These are phyloP conservation scores for Komagataella populi DNA, from an alignment of 805 yeast genomes.

Conservation along the genomic window DNA sequence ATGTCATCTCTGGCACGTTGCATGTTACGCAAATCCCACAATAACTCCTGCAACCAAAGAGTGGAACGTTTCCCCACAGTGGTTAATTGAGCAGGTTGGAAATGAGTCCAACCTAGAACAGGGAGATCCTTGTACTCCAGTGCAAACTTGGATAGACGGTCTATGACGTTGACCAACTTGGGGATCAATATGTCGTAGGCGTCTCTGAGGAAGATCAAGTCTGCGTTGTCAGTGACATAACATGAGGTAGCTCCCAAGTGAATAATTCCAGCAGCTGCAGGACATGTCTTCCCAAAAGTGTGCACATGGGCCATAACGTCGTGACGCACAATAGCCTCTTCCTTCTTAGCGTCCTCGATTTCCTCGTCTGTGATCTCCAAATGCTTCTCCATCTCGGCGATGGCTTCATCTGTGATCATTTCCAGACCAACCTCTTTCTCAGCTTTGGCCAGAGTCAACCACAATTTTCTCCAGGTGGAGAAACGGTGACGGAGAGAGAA, in stretches of 20 bases:
- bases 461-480: conserved; percentile 96
- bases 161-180: conserved; percentile 89
- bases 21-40: conserved; percentile 96
- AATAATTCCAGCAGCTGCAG: conserved; percentile 94
- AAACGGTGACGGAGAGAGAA: conserved; percentile 90
- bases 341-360: conserved; percentile 74
- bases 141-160: conserved; percentile 81
- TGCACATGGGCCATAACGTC: conserved; percentile 99
- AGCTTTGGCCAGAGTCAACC: conserved; percentile 92
- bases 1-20: conserved; percentile 92
- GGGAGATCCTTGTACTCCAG: conserved; percentile 89
- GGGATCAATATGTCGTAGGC: conserved; percentile 91
- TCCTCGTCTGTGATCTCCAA: conserved; percentile 85
- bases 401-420: conserved; percentile 82
- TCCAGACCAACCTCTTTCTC: conserved; percentile 82
- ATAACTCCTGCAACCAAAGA: conserved; percentile 91
- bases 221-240: conserved; percentile 96
- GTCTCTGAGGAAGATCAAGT: conserved; percentile 88
- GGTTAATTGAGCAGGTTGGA: conserved; percentile 98
- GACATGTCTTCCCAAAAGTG: conserved; percentile 83
- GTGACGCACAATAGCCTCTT: conserved; percentile 96
- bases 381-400: conserved; percentile 70
- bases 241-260: conserved; percentile 98
- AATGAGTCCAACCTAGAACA: conserved; percentile 97
- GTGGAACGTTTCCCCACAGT: conserved; percentile 98